Base-by-base conservation (phyloP, 176 grass and related monocot species). In the Carex pumila region DNA sequence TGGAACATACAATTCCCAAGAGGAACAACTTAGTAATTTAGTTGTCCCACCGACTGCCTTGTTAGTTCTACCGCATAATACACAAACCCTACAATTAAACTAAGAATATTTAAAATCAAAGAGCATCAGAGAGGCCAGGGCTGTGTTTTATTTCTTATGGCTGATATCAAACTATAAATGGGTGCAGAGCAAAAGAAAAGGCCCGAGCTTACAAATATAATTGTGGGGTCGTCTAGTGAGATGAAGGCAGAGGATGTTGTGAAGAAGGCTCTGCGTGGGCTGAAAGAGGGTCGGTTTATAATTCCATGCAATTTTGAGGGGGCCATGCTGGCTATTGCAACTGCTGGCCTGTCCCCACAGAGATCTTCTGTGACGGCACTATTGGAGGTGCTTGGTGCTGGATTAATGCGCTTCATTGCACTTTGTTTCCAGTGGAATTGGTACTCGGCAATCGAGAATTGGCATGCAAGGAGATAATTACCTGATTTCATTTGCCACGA, bases 271-370 rank as follows among this genome's bases (percentile, higher is more conserved):
- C 49, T 99, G 41, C 56, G 81, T 19, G 96, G 96, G 80, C 86
- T 99, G 54, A 99, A 94, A 95, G 71, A 81, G 30, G 91, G 89
- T n/a, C 91, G 74, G 45, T 99, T 99, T 78, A 89, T 83, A 70
- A 37, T 91, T n/a, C 91, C 96, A 15, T 99, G 96, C 85, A 99
- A 99, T 68, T 95, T 99, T 0, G 91, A 95, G 50, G 96, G 96
- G 3, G 55, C 70, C 34, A 95, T 99, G 90, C 75, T 99, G 41
- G 88, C 96, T 67, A 80, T 99, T 58, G 96, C 93, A 32, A 99
- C 96, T 69, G 87, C 87, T 83, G 96, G 96, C 84, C 68, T 99
- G 72, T 94, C 96, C 17, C 93, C 96, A 0, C 96, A 99, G 81
- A 94, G 93, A 79, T 99, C 96, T 18, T 77, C 71, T 0, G 15